Conservation (phyloP, 2,329 filamentous ascomycete species). For the Apiospora kogelbergensis region DNA sequence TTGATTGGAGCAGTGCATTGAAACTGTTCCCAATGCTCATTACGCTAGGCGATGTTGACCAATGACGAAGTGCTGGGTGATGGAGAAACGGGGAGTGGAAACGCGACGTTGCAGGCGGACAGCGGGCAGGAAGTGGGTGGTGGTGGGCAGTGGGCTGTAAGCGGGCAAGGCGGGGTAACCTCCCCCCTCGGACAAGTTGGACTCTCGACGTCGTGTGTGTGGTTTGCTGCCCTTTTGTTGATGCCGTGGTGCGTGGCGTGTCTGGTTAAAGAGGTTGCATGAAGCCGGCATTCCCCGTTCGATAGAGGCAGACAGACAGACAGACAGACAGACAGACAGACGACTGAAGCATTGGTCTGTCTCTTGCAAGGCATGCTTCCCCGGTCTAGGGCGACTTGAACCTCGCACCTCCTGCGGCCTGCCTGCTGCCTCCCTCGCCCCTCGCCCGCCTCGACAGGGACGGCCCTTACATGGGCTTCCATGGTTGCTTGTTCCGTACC, state of each 20-base stretch:
- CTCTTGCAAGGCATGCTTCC: no score
- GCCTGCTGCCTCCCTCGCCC: not conserved
- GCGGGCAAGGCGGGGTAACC: slow-evolving; percentile 1
- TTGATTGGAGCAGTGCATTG: not conserved
- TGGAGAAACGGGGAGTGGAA: not conserved
- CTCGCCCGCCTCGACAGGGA: no score
- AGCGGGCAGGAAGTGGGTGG: not conserved
- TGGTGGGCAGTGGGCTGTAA: no score
- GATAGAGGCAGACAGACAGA: no score
- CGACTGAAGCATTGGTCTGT: no score
- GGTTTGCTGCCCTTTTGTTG: not conserved
- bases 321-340: no score
- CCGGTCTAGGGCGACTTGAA: no score
- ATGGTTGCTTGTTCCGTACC: not conserved
- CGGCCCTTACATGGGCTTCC: not conserved
- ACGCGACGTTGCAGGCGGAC: not conserved
- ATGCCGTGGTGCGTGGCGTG: not conserved
- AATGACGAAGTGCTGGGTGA: not conserved
- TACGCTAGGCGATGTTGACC: not conserved
- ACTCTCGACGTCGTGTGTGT: not conserved
- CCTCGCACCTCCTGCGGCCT: not conserved
- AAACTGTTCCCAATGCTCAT: not conserved
- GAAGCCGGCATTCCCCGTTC: not conserved
- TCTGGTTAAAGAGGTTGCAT: slow-evolving; percentile 1
- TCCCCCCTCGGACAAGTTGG: no score